Evolutionary conservation across 2,329 filamentous ascomycete species (phyloP), one percentile per base, ranked within the genome.

Genomic region (Zymoseptoria pseudotritici): DNA sequence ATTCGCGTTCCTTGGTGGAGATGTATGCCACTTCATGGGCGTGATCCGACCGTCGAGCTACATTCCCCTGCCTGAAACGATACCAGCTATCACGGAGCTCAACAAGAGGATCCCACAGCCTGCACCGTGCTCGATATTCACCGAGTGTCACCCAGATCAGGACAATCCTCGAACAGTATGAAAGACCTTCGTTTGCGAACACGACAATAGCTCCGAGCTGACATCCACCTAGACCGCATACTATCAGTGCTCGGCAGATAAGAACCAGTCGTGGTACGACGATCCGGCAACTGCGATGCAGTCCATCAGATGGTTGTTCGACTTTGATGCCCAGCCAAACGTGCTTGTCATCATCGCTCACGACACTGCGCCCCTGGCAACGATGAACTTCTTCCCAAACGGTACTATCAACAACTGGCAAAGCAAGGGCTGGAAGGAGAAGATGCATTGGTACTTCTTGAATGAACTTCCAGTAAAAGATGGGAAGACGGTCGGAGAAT

Each of bases 401-500:
- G 65, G 63, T 5, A 65, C 55, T 1, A 59, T 67, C 24, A 68
- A 66, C 53, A 61, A 65, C 54, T 68, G 66, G 66, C 58, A 64
- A 31, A 19, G 50, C 26, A 63, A 63, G 19, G 66, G 65, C 2
- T 64, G 56, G 21, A 66, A 66, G 56, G 61, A 63, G 60, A 53
- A 50, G 36, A 65, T 66, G 62, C 64, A 66, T 57, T 67, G 65
- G 65, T 55, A 65, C 50, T 67, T 67, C 54, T 58, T 67, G 26
- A 65, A 66, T 50, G 65, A 67, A 60, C 50, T 67, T 55, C 65
- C 65, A 13, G 58, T 57, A 9, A 17, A 24, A 4, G 58, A 63
- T 13, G 62, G 65, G n/a, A 59, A 62, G 24, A 36, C 46, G 5
- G 57, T 50, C 1, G 56, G 58, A 21, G 60, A 56, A 8, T 51